phyloP scores from a whole-genome alignment of 441 rosid species.

The Sinapis alba region DNA sequence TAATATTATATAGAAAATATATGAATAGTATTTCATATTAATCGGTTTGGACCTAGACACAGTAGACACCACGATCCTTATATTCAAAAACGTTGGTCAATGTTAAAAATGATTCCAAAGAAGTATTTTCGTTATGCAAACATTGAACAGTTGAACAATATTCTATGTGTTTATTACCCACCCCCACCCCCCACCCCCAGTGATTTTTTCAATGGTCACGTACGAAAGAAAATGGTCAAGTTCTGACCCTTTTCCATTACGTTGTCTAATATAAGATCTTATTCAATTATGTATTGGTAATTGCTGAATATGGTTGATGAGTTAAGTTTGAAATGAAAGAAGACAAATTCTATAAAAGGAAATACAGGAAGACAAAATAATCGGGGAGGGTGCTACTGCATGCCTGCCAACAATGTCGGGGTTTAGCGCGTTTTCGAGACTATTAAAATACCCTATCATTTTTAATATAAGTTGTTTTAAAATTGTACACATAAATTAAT shows the following conservation, averaged over 20 bases:
- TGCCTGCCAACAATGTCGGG: slow-evolving; percentile 18
- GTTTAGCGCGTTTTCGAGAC: too few species aligned
- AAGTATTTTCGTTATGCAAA: too few species aligned
- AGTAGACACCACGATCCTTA: slow-evolving; percentile 30
- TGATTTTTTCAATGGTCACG: background rate
- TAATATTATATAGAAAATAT: background rate
- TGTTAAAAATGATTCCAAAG: too few species aligned
- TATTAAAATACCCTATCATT: too few species aligned
- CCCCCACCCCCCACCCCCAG: too few species aligned
- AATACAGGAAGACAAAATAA: slow-evolving; percentile 16
- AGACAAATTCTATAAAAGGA: background rate
- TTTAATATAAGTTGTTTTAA: too few species aligned
- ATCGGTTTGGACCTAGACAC: slow-evolving; percentile 23
- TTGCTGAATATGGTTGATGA: background rate
- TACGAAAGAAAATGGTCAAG: background rate
- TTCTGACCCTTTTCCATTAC: background rate
- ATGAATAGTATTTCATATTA: background rate
- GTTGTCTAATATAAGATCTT: background rate
- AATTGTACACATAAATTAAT: too few species aligned
- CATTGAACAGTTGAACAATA: too few species aligned
- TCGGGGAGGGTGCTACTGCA: slow-evolving; percentile 19
- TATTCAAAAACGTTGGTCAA: background rate
- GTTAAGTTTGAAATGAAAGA: slow-evolving; percentile 3
- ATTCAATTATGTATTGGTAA: background rate
- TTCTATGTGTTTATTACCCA: too few species aligned